Base-by-base conservation (phyloP, 805 yeast species). In the Saccharomycopsis malanga region DNA sequence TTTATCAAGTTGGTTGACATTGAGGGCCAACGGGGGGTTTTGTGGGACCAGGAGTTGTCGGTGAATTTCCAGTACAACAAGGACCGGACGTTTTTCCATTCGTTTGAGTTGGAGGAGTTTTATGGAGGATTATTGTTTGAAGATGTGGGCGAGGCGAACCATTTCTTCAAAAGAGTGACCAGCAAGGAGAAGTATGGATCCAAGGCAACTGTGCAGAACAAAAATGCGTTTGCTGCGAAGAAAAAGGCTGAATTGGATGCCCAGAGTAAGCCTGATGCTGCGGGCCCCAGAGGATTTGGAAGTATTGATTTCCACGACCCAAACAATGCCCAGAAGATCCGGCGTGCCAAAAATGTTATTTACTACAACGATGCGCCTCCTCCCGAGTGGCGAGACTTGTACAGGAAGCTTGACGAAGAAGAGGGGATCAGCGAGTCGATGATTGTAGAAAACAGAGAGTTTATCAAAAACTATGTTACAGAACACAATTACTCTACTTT, bases 21-120 rank as follows among this genome's bases (percentile, higher is more conserved):
- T 27, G 59, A 70, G 34, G 95, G 94, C 4, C 51, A 49, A 35
- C 70, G 83, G 36, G 98, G 98, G 30, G 95, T 93, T 0, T 55
- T 93, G 0, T 93, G 98, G 98, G 98, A 93, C 63, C 98, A 93
- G 64, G 98, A 93, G 64, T 65, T 93, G 42, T 91, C 86, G 58
- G 81, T 87, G 10, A 83, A 86, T 57, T 88, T 93, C 63, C 81
- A 82, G 56, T 93, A 93, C 65, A 77, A 85, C 59, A 98, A 93
- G 64, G 98, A 93, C 63, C 76, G 98, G 27, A 80, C 95, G 34
- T 93, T 87, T 65, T 93, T 93, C 72, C 98, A 93, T 62, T 73
- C 94, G 4, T 93, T 93, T 66, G 98, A 93, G 67, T 70, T 87
- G 39, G 98, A 93, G 57, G 94, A 86, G 20, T 89, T 96, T 61